Base-by-base conservation (phyloP, 2,329 filamentous ascomycete genomes). In the Aquanectria penicillioides region DNA sequence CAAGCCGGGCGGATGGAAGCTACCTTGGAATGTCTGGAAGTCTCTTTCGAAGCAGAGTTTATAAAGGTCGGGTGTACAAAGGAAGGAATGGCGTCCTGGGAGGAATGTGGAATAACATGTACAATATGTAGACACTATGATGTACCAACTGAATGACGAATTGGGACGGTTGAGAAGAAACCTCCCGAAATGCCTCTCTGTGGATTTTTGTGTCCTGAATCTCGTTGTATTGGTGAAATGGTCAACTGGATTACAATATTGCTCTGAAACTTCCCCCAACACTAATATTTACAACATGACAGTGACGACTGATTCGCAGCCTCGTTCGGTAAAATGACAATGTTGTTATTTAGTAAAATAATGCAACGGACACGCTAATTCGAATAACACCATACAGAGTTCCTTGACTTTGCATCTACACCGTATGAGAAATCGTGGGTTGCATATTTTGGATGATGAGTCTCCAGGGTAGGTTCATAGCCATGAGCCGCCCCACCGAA, bases 11-110 rank as follows among this genome's bases (percentile, higher is more conserved):
- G 86, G 73, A 63, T 98, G 95, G 95, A 94, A 87, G 71, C 75
- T 98, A 61, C 93, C 95, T 0, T 97, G 92, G 88, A 91, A 86
- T 61, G 74, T 88, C 15, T 87, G 84, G 83, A 79, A 81, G 52
- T 78, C 84, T 3, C 66, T 82, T 10, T 82, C 78, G n/a, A 81
- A 78, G 22, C 74, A 81, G 40, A 74, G 77, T 61, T 76, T 87
- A 66, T 86, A 66, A 70, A 26, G 9, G 9, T 17, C 8, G 8
- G 6, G 15, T 17, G 18, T 7, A n/a, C 9, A 23, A 36, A 12
- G 23, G 20, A 23, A 15, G 28, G 33, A 15, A 26, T 10, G 4
- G 28, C 28, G 28, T 12, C 26, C 5, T 5, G 31, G 44, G 47
- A 20, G 29, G 12, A 31, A 48, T 55, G 36, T 12, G 43, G 57